Conservation (phyloP, 2,329 filamentous ascomycete species). For the Colletotrichum sp. region DNA sequence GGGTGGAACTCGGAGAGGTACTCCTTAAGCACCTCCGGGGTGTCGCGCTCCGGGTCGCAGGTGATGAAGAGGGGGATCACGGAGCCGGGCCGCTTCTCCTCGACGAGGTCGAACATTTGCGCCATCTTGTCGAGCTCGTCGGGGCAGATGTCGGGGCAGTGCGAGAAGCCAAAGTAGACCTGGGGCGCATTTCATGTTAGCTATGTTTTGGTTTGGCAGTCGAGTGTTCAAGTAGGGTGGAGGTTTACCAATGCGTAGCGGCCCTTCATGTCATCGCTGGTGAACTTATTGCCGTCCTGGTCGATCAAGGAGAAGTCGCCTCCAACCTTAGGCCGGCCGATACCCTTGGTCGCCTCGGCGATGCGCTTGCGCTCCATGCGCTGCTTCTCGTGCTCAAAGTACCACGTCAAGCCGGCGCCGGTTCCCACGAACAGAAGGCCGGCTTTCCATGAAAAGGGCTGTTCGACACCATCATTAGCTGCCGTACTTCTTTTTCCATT, state of each 20-base stretch:
- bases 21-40: conserved; percentile 79
- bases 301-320: conserved; percentile 84
- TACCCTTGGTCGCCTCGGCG: conserved; percentile 90
- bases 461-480: conserved; percentile 4
- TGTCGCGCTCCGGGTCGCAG: conserved; percentile 92
- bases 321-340: conserved; percentile 91
- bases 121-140: conserved; percentile 99
- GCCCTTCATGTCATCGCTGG: conserved; percentile 82
- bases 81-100: conserved; percentile 53
- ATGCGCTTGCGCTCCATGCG: conserved; percentile 88
- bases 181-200: conserved; percentile 36
- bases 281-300: conserved; percentile 79
- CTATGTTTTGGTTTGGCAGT: neutral
- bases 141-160: conserved; percentile 98
- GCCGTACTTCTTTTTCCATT: too few relatives aligned
- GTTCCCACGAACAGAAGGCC: conserved; percentile 84
- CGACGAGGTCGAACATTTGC: conserved; percentile 81
- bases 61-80: conserved; percentile 90
- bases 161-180: conserved; percentile 98
- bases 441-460: conserved; percentile 95
- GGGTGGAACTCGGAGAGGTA: conserved; percentile 94
- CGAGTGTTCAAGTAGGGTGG: neutral
- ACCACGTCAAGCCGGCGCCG: conserved; percentile 79
- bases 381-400: conserved; percentile 92
- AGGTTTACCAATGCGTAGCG: conserved; percentile 78